Conservation (phyloP, 108 stramenopile species). For the Nitzschia sp. region DNA sequence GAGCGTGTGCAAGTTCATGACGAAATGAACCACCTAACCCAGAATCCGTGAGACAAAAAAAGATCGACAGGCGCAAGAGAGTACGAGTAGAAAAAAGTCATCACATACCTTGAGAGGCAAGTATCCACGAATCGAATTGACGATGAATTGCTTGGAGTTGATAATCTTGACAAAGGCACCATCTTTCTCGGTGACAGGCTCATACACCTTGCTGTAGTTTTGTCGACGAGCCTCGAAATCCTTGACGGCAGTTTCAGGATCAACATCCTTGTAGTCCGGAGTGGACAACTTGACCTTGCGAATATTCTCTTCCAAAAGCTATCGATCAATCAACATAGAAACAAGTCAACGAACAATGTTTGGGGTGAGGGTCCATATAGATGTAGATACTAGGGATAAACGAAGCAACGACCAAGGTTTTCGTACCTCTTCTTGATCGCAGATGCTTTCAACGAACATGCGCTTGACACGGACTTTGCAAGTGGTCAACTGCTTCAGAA, state of each 20-base stretch:
- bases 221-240: slow-evolving; percentile 87
- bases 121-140: slow-evolving; percentile 84
- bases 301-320: slow-evolving; percentile 82
- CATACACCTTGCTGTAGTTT: slow-evolving; percentile 84
- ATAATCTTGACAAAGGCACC: slow-evolving; percentile 84
- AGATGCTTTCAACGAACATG: slow-evolving; percentile 91
- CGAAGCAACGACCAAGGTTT: too few species aligned
- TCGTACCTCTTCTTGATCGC: slow-evolving; percentile 76
- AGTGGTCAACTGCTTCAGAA: slow-evolving; percentile 41
- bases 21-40: slow-evolving; percentile 85
- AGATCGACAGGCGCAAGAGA: background rate
- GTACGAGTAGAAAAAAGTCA: background rate
- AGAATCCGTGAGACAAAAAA: background rate
- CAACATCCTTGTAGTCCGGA: slow-evolving; percentile 84
- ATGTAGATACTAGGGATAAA: too few species aligned
- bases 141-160: slow-evolving; percentile 83
- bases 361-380: too few species aligned
- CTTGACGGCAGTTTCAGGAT: slow-evolving; percentile 66
- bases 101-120: slow-evolving; percentile 70
- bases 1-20: slow-evolving; percentile 90
- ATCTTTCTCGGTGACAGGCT: slow-evolving; percentile 81
- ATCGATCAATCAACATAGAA: too few species aligned
- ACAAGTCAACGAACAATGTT: background rate
- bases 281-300: slow-evolving; percentile 84
- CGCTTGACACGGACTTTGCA: slow-evolving; percentile 58